Percentiles rank a stretch among this genome's conserved stretches.
Conservation (phyloP, 768 basidiomycete genomes). For the Xanthoconium purpureum region DNA sequence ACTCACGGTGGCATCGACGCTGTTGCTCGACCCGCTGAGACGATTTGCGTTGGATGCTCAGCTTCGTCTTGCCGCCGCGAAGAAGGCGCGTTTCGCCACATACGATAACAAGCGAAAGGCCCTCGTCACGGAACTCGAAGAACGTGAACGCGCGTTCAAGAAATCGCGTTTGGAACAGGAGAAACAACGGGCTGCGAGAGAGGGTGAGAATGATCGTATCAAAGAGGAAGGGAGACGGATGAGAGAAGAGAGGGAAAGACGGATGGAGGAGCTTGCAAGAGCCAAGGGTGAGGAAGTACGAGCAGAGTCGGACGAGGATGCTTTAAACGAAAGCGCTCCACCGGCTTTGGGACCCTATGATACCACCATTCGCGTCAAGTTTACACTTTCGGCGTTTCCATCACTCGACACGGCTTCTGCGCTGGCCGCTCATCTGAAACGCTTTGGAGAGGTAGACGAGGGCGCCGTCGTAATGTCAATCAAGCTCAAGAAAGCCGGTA, state of each 20-base stretch:
- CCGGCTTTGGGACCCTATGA: slow-evolving; percentile 65
- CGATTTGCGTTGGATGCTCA: slow-evolving; percentile 79
- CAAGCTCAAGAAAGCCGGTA: slow-evolving; percentile 47
- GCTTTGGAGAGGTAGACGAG: slow-evolving; percentile 63
- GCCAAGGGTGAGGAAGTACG: slow-evolving; percentile 26
- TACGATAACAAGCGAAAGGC: slow-evolving; percentile 73
- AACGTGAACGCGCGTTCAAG: slow-evolving; percentile 73
- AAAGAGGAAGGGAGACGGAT: slow-evolving; percentile 71
- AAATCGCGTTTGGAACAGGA: slow-evolving; percentile 63
- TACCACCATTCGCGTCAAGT: slow-evolving; percentile 75
- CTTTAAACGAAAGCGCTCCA: slow-evolving; percentile 46
- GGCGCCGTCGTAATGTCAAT: slow-evolving; percentile 66
- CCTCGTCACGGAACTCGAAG: slow-evolving; percentile 76
- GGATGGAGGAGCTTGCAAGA: slow-evolving; percentile 43
- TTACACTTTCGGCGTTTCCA: slow-evolving; percentile 52
- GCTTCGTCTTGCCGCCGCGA: slow-evolving; percentile 65
- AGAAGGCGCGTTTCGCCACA: slow-evolving; percentile 62
- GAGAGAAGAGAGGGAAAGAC: slow-evolving; percentile 64
- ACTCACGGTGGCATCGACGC: slow-evolving; percentile 75
- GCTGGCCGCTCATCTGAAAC: slow-evolving; percentile 42
- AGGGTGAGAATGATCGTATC: slow-evolving; percentile 65
- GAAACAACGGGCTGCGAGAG: slow-evolving; percentile 50
- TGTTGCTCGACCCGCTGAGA: slow-evolving; percentile 76
- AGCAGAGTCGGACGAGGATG: slow-evolving; percentile 30
- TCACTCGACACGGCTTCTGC: slow-evolving; percentile 19